phyloP scores from a whole-genome alignment of 371 early-diverging fungal species.

The Syncephalastrum monosporum region DNA sequence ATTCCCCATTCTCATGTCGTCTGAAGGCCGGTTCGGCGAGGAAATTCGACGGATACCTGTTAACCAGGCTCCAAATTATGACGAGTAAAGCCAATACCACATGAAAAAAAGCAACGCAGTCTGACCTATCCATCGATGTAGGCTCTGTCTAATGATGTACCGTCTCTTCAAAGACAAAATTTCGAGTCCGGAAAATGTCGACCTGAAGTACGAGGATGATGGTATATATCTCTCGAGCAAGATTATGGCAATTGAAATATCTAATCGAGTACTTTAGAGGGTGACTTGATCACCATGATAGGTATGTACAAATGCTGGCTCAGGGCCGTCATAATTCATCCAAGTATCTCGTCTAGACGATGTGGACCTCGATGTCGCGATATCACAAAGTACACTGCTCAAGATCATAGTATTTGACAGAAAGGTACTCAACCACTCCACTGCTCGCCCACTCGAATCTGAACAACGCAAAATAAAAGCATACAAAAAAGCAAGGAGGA shows the following conservation, averaged over 20 bases:
- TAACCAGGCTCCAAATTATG: slow-evolving; percentile 54
- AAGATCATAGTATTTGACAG: slow-evolving; percentile 45
- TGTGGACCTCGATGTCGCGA: slow-evolving; percentile 53
- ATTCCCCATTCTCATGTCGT: too few relatives aligned
- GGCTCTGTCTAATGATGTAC: slow-evolving; percentile 56
- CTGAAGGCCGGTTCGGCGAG: slow-evolving; percentile 32
- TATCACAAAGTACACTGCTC: slow-evolving; percentile 48
- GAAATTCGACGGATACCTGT: slow-evolving; percentile 54
- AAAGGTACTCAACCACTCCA: too few relatives aligned
- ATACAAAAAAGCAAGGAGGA: slow-evolving; percentile 4
- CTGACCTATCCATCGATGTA: not conserved
- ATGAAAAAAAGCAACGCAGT: too few relatives aligned
- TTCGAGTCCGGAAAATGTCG: slow-evolving; percentile 43
- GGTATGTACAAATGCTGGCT: slow-evolving; percentile 15
- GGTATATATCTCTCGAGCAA: slow-evolving; percentile 24
- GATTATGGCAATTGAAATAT: not conserved
- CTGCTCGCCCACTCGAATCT: too few relatives aligned
- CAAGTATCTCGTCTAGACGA: slow-evolving; percentile 34
- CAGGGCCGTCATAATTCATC: not conserved
- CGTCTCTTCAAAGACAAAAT: slow-evolving; percentile 48
- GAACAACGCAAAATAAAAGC: too few relatives aligned
- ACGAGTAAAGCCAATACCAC: slow-evolving; percentile 35
- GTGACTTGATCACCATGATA: slow-evolving; percentile 51
- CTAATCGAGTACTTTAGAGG: slow-evolving; percentile 32
- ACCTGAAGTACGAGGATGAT: slow-evolving; percentile 54